Evolutionary conservation across 169 alveolate species (phyloP).

Genomic region (Cryptosporidium sp.): DNA sequence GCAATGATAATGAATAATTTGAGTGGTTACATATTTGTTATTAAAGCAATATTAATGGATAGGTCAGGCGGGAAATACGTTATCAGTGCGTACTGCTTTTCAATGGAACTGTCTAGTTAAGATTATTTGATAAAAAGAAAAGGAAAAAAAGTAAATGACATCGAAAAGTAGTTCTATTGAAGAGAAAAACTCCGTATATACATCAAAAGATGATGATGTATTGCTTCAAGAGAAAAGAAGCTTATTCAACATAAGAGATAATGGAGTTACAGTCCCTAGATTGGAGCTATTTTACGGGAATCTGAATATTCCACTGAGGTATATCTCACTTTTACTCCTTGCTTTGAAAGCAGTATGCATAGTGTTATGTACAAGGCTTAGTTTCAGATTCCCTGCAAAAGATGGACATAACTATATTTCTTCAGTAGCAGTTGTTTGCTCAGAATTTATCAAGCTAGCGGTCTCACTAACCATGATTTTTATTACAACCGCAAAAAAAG

Average conservation of each 20-base stretch:
- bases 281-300: conserved; percentile 24
- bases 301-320: conserved; percentile 15
- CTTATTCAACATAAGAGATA: background rate
- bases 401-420: conserved; percentile 42
- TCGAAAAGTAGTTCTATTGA: background rate
- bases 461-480: conserved; percentile 40
- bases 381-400: conserved; percentile 52
- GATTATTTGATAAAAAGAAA: background rate
- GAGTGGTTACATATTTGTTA: background rate
- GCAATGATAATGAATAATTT: background rate
- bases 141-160: background rate
- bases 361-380: conserved; percentile 55
- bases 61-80: conserved; percentile 13
- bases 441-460: conserved; percentile 35
- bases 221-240: conserved; percentile 3
- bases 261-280: conserved; percentile 36
- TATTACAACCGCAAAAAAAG: conserved; percentile 36
- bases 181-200: background rate
- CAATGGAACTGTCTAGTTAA: background rate
- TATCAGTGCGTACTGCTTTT: background rate
- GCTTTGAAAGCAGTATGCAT: conserved; percentile 41
- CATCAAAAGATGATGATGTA: background rate
- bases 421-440: conserved; percentile 55
- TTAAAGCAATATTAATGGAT: background rate
- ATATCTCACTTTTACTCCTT: conserved; percentile 30